A percentile compares a stretch with the other conserved stretches of the same genome.
These are phyloP conservation scores for Fusarium citri DNA, from an alignment of 2,329 filamentous ascomycete genomes.

Conservation along the genomic window DNA sequence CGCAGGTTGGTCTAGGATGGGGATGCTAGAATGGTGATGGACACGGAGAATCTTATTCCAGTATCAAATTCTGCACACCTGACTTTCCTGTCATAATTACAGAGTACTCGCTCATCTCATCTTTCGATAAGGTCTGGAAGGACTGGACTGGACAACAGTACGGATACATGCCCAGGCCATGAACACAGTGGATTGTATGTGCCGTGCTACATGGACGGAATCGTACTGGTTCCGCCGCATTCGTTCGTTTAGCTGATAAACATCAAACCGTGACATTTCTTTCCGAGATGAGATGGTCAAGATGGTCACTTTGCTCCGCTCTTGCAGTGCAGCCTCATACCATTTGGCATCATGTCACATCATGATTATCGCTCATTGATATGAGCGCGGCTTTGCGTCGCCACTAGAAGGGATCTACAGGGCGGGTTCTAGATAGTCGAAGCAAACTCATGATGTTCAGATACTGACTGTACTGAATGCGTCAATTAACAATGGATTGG, in stretches of 20 bases:
- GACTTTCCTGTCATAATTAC: conserved; percentile 4
- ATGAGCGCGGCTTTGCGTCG: conserved; percentile 18
- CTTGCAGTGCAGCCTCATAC: conserved; percentile 18
- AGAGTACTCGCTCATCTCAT: not conserved
- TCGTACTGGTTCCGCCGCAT: conserved; percentile 31
- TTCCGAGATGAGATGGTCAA: conserved; percentile 34
- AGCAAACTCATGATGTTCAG: not conserved
- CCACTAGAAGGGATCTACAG: conserved; percentile 10
- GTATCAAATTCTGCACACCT: conserved; percentile 39
- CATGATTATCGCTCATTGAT: not conserved
- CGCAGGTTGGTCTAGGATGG: conserved; percentile 43
- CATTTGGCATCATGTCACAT: not conserved
- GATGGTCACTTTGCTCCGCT: conserved; percentile 21
- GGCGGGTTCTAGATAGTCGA: not conserved
- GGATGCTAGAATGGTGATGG: conserved; percentile 33
- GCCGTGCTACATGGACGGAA: conserved; percentile 31
- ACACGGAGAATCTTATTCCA: conserved; percentile 44
- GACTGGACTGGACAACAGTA: not conserved
- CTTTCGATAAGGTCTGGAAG: conserved; percentile 20
- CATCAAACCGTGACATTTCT: conserved; percentile 29
- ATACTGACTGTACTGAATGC: conserved; percentile 13
- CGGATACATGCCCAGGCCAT: not conserved
- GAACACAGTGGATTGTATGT: conserved; percentile 28
- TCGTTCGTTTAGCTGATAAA: conserved; percentile 19
- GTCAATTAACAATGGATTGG: conserved; percentile 14